Conservation (phyloP, 768 basidiomycete species). For the Phaffia tasmanica region DNA sequence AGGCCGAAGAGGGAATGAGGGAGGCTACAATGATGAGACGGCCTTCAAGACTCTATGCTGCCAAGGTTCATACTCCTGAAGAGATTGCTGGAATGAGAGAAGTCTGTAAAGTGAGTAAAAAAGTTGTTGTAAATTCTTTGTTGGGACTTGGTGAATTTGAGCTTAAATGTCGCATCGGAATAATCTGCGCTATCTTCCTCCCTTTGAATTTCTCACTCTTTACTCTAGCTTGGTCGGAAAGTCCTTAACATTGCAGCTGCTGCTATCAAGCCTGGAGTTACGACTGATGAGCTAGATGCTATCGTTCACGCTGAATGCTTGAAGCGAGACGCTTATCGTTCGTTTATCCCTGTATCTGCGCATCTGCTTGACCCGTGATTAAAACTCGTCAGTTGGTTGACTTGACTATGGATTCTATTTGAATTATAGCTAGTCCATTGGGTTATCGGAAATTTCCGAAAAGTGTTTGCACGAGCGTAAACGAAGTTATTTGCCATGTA, state of each 20-base stretch:
- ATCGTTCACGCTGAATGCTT: conserved; percentile 87
- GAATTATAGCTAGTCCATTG: conserved; percentile 55
- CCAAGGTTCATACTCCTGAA: conserved; percentile 51
- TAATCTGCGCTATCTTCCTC: background rate
- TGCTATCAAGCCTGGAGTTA: conserved; percentile 75
- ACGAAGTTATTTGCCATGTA: conserved; percentile 86
- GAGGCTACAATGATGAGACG: conserved; percentile 16
- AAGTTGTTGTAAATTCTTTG: background rate
- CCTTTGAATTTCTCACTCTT: background rate
- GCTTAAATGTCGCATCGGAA: background rate
- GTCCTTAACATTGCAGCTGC: conserved; percentile 88
- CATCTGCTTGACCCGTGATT: background rate
- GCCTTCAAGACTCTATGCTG: conserved; percentile 34
- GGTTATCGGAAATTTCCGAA: conserved; percentile 88
- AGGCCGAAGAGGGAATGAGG: conserved; percentile 40
- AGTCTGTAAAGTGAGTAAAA: conserved; percentile 61
- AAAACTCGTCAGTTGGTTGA: background rate
- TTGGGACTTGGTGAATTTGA: too few relatives aligned
- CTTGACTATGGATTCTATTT: background rate
- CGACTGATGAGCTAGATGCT: conserved; percentile 87
- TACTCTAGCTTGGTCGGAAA: conserved; percentile 66
- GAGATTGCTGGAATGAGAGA: conserved; percentile 84
- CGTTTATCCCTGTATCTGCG: background rate
- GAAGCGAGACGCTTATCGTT: conserved; percentile 73
- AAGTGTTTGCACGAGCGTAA: conserved; percentile 90